Evolutionary conservation across 805 yeast genomes (phyloP), one percentile per base, ranked within the genome.

Genomic region (Candida quercuum): DNA sequence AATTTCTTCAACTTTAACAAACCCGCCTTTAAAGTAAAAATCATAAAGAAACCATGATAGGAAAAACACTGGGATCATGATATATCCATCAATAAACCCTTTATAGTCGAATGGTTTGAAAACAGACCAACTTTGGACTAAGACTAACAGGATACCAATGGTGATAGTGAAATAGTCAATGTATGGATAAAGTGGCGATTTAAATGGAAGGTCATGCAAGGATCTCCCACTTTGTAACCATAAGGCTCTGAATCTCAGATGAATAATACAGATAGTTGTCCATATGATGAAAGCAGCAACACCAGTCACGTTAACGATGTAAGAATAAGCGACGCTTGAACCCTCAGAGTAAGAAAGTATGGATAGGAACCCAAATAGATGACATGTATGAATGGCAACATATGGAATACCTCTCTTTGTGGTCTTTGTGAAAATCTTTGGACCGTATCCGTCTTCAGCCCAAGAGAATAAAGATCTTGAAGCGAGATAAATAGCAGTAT

Each of bases 201-300:
- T 78, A 66, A 71, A 86, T 4, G 93, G 91, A 39, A 86, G 66
- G 12, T 72, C 66, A 47, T 78, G 77, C 47, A 91, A 60, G 23
- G 78, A 63, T 38, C 80, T 75, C 36, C 79, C 78, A 54, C 87
- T 75, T 19, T 66, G 56, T 43, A 69, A 66, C 53, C 84, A 65
- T 12, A 81, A 79, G 23, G 61, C 56, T 79, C 83, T 81, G 59
- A 82, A 83, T 56, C 86, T 68, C 38, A 80, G 59, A 59, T 81
- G 88, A 6, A 79, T 64, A 24, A 71, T 59, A 22, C 78, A 68
- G 42, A 81, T 79, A 52, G 75, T 70, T 22, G 76, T 70, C 89
- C 89, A 81, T 18, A 84, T 69, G 43, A 81, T 76, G 48, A 82
- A 73, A 30, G 89, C 88, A 11, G 86, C 78, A 32, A 81, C 82